phyloP scores from a whole-genome alignment of 2,329 filamentous ascomycete species.

The Fusarium clavum region DNA sequence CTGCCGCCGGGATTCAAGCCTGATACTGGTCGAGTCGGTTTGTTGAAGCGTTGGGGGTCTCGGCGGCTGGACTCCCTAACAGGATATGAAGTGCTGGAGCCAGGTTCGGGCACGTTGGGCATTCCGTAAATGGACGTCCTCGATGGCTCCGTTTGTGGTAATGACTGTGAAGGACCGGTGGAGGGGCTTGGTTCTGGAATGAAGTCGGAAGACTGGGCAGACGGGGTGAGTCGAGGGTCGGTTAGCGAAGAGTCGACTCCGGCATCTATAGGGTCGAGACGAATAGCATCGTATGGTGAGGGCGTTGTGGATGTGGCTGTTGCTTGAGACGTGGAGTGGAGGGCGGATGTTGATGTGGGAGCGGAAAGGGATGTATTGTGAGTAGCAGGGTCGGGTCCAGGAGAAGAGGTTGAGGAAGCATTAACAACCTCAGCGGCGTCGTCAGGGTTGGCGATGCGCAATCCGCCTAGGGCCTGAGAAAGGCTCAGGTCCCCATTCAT shows the following conservation, averaged over 20 bases:
- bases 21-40: constrained; percentile 65
- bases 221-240: constrained; percentile 39
- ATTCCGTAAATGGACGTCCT: constrained; percentile 65
- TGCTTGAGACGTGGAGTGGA: constrained; percentile 34
- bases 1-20: constrained; percentile 62
- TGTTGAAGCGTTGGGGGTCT: constrained; percentile 70
- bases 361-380: constrained; percentile 29
- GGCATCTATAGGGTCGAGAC: constrained; percentile 42
- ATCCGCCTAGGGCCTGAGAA: constrained; percentile 89
- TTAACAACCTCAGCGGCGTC: constrained; percentile 64
- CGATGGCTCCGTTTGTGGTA: constrained; percentile 37
- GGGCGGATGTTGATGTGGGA: constrained; percentile 31
- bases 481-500: constrained; percentile 96
- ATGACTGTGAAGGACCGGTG: constrained; percentile 28
- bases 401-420: constrained; percentile 42
- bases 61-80: constrained; percentile 76
- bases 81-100: constrained; percentile 63
- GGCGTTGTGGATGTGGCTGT: constrained; percentile 33
- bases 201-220: constrained; percentile 28
- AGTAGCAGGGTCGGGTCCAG: constrained; percentile 28
- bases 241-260: constrained; percentile 36
- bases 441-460: constrained; percentile 97
- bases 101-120: constrained; percentile 71
- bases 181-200: constrained; percentile 27
- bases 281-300: constrained; percentile 40